Evolutionary conservation across 2,329 filamentous ascomycete species (phyloP).

Genomic region (Teratosphaeria nubilosa): DNA sequence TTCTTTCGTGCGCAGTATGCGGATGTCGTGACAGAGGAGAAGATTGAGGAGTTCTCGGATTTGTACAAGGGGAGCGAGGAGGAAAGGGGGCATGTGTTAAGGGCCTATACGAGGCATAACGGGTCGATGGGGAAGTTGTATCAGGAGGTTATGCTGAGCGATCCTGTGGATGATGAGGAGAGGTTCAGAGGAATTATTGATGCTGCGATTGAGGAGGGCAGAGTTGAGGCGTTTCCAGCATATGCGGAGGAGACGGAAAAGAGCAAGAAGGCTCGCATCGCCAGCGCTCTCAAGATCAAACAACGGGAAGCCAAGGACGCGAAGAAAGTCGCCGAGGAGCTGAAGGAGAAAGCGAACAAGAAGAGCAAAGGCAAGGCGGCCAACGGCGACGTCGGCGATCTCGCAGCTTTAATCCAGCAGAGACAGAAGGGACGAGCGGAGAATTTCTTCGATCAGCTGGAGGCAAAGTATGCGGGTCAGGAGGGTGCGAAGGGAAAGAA

Average conservation of each 20-base stretch:
- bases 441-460: conserved; percentile 60
- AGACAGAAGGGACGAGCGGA: conserved; percentile 54
- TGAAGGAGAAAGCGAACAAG: conserved; percentile 63
- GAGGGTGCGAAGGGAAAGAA: conserved; percentile 32
- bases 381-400: conserved; percentile 30
- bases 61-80: conserved; percentile 81
- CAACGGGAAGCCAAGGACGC: conserved; percentile 56
- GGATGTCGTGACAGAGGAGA: conserved; percentile 62
- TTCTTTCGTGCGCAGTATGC: conserved; percentile 82
- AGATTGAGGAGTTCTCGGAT: conserved; percentile 63
- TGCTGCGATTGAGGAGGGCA: conserved; percentile 59
- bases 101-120: conserved; percentile 60
- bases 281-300: conserved; percentile 55
- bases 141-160: conserved; percentile 74
- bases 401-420: conserved; percentile 66
- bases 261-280: conserved; percentile 33
- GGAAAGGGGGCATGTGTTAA: conserved; percentile 67
- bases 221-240: conserved; percentile 55
- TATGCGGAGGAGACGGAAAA: conserved; percentile 62
- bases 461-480: conserved; percentile 59
- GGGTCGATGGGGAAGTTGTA: conserved; percentile 73
- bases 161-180: conserved; percentile 73
- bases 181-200: conserved; percentile 75
- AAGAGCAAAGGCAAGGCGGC: conserved; percentile 42
- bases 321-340: conserved; percentile 60